Base-by-base conservation (phyloP, 495 filamentous ascomycete genomes). In the Xylaria sp. region DNA sequence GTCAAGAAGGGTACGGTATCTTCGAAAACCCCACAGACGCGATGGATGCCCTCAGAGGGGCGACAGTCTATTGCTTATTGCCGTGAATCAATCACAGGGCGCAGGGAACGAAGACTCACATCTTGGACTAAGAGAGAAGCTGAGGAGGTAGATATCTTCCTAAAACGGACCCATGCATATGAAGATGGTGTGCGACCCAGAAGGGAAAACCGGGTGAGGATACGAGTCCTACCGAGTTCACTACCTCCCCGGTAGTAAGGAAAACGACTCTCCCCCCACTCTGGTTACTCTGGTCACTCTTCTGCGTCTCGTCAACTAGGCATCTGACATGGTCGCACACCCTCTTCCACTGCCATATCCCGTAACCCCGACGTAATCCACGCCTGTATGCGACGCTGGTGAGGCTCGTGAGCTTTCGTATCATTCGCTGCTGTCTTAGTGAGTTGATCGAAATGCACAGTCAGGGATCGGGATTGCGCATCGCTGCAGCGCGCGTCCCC, bases 241-340 rank as follows among this genome's bases (percentile, higher is more conserved):
- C 33, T 26, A 43, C 41, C 8, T 43, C n/a, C 14, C 40, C 11
- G 40, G 35, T 41, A 53, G 31, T 19, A 50, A 67, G 50, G 43
- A 1, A 29, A 5, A 12, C n/a, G 37, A 17, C 17, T 26, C 31
- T 41, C 59, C 31, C 61, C 58, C 68, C 59, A 58, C 58, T 35
- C 55, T 61, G 24, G 26, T 40, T 24, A 5, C 26, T 53, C 63
- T 24, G 53, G 63, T 67, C 50, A 21, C 48, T 55, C 3, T 17
- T 40, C n/a, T n/a, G 11, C 9, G 33, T 41, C 19, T 53, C 8
- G 46, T 67, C 64, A 29, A 33, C 61, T 4, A 63, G 68, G 68
- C 77, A 79, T 79, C 77, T 79, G 77, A 79, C 77, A 77, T 70
- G 74, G 64, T 37, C 67, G 66, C 74, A 77, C 64, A 58, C 70